phyloP scores from a whole-genome alignment of 345 rosid species.

The Syzygium grande region DNA sequence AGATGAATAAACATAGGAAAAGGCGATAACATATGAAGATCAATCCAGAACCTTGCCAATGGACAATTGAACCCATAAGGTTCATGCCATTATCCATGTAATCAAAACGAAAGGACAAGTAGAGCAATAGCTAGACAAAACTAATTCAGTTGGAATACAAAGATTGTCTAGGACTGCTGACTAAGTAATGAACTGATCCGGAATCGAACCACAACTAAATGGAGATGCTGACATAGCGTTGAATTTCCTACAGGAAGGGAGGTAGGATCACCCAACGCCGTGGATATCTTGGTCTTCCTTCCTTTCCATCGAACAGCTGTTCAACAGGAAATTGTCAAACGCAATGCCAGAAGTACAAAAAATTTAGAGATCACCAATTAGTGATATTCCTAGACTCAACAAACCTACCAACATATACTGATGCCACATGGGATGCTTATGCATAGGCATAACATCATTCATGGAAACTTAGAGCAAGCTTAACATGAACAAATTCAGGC shows the following conservation, averaged over 20 bases:
- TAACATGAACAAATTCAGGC: background rate
- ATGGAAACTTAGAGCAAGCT: background rate
- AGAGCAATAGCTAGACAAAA: background rate
- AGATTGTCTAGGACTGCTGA: background rate
- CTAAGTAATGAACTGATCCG: background rate
- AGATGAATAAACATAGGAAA: background rate
- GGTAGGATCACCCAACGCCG: slow-evolving; percentile 91
- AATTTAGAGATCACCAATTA: background rate
- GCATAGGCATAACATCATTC: background rate
- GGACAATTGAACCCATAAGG: background rate
- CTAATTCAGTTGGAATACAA: background rate
- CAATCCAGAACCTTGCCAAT: background rate
- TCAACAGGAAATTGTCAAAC: background rate
- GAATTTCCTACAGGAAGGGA: slow-evolving; percentile 59
- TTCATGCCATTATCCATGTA: background rate
- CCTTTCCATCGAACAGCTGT: slow-evolving; percentile 94
- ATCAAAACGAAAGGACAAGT: background rate
- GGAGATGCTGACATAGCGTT: background rate
- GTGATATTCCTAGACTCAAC: background rate
- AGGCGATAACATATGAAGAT: background rate
- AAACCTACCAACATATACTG: background rate
- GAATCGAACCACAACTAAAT: background rate
- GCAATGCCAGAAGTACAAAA: background rate
- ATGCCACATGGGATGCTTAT: background rate
- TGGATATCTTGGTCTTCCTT: slow-evolving; percentile 84